Percentiles rank a stretch among this genome's conserved stretches.
Conservation (phyloP, 1,284 basidiomycete genomes). For the Apiotrichum veenhuisii region DNA sequence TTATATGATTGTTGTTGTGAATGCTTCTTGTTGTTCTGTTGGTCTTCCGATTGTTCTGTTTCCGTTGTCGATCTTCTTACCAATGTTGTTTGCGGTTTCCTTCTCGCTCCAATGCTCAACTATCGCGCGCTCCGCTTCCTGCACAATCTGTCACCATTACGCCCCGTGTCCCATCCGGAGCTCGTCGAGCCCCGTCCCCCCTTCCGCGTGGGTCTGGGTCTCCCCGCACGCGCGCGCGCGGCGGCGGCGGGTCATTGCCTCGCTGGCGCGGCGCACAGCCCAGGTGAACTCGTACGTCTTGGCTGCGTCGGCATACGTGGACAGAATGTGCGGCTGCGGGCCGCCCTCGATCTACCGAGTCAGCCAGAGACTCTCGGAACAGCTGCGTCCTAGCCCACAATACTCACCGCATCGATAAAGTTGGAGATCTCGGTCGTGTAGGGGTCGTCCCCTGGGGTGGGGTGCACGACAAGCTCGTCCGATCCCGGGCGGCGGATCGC, state of each 20-base stretch:
- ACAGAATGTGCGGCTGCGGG: conserved; percentile 40
- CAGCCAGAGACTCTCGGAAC: background rate
- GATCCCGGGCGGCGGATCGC: conserved; percentile 46
- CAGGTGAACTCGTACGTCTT: conserved; percentile 67
- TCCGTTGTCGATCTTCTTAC: too few species aligned
- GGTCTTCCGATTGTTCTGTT: too few species aligned
- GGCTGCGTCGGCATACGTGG: conserved; percentile 64
- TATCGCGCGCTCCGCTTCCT: too few species aligned
- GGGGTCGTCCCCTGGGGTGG: conserved; percentile 47
- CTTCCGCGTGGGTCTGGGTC: background rate
- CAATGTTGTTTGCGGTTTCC: too few species aligned
- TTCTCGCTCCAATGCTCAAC: too few species aligned
- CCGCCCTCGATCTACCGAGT: conserved; percentile 35
- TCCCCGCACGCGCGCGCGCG: conserved; percentile 6
- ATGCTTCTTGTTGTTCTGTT: too few species aligned
- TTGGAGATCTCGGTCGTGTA: conserved; percentile 49
- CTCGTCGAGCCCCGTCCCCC: background rate
- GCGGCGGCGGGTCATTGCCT: conserved; percentile 24
- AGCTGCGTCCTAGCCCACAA: too few species aligned
- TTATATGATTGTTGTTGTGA: too few species aligned
- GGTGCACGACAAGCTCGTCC: conserved; percentile 25
- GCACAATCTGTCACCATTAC: too few species aligned
- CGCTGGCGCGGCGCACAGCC: conserved; percentile 34
- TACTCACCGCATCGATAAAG: conserved; percentile 47
- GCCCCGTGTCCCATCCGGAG: conserved; percentile 1